Base-by-base conservation (phyloP, 352 stramenopile species). In the Plasmopara muralis region DNA sequence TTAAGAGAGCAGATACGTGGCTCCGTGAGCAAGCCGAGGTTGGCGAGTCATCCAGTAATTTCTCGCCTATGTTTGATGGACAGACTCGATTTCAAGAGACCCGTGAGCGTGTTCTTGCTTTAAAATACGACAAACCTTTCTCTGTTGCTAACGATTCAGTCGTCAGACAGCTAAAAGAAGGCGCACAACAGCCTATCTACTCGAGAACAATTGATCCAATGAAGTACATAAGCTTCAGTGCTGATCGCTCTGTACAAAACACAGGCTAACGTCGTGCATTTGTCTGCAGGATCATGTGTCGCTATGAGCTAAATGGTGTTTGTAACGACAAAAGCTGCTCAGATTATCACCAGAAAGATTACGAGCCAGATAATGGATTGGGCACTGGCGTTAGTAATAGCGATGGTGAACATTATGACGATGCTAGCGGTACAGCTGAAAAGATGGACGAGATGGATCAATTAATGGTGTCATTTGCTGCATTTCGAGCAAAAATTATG, bases 241-340 rank as follows among this genome's bases (percentile, higher is more conserved):
- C 12, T 58, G n/a, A 6, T 37, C 52, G 30, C 28, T 10, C 49
- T 47, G 20, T 6, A 2, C 42, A 37, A 20, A 39, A n/a, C 6
- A 6, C 5, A 43, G 43, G 62, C 10, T 55, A 56, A 66, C 39
- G 15, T 25, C 38, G 8, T 10, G 6, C 54, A 14, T 43, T 47
- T 16, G 20, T 38, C 43, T 25, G 18, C 13, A 41, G 81, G 55
- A 65, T 83, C 20, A 41, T 88, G 33, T 91, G 81, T 53, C 68
- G 81, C 25, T 91, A 75, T 50, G 81, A 91, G 28, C 56, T 89
- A 33, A 84, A 80, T 39, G 81, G 81, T 6, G 70, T 83, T 29
- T 91, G 81, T 62, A 89, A 89, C 30, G 81, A 91, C 38, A 60
- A 70, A 3, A 85, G 78, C 39, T 91, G 81, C 41, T 60, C 60